Percentiles rank a stretch among this genome's conserved stretches.
These are phyloP conservation scores for Beauveria brongniartii DNA, from an alignment of 2,329 filamentous ascomycete species.

Conservation along the genomic window DNA sequence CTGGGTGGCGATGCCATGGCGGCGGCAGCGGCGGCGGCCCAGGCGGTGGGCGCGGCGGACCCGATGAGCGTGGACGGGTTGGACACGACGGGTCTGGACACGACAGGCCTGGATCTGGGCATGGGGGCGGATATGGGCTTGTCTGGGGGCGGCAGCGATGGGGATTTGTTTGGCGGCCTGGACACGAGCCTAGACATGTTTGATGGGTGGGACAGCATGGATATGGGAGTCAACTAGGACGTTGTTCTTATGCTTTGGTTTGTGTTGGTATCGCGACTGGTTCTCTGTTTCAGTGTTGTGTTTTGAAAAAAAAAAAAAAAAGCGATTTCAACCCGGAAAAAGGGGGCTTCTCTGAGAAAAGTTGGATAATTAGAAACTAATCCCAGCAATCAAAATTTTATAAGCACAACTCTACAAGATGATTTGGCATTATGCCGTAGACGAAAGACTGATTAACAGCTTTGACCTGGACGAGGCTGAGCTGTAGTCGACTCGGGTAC, in stretches of 20 bases:
- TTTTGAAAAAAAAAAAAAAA: not conserved
- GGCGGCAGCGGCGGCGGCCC: slow-evolving; percentile 11
- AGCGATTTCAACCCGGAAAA: not conserved
- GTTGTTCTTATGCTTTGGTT: not conserved
- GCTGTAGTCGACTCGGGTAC: not conserved
- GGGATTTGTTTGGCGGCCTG: slow-evolving; percentile 31
- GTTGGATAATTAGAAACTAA: no score
- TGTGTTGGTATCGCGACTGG: not conserved
- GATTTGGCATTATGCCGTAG: not conserved
- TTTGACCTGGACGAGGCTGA: not conserved
- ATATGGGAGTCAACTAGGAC: slow-evolving; percentile 15
- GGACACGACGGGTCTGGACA: slow-evolving; percentile 20
- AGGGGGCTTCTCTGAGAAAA: no score
- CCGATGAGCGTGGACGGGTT: slow-evolving; percentile 33
- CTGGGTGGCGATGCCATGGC: slow-evolving; percentile 26
- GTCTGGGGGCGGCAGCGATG: slow-evolving; percentile 28
- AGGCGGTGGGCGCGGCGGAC: slow-evolving; percentile 25
- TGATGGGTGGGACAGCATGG: slow-evolving; percentile 30
- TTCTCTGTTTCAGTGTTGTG: not conserved
- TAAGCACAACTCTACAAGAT: not conserved
- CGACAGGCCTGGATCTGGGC: slow-evolving; percentile 26
- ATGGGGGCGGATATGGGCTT: slow-evolving; percentile 21
- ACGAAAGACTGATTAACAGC: no score
- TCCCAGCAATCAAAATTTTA: no score
- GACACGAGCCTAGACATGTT: slow-evolving; percentile 38